Evolutionary conservation across 495 filamentous ascomycete species (phyloP).

Genomic region (Penicillium pulvis): DNA sequence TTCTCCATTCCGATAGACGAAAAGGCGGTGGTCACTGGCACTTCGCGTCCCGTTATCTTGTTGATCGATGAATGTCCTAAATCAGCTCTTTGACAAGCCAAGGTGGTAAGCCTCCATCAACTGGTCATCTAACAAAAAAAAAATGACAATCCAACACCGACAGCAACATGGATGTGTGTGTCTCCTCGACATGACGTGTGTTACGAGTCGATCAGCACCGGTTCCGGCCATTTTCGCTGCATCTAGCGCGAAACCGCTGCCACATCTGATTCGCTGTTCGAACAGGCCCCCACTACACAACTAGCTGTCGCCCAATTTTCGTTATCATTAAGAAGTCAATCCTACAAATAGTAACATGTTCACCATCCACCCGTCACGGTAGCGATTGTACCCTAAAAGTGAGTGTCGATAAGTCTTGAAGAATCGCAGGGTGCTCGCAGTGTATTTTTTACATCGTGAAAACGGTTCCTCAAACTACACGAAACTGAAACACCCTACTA

Average conservation of each 20-base stretch:
- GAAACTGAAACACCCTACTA: no score
- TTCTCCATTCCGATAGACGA: constrained; percentile 4
- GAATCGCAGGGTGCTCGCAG: not conserved
- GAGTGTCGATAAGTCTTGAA: not conserved
- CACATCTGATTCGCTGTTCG: constrained; percentile 5
- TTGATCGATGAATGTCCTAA: not conserved
- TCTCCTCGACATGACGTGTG: no score
- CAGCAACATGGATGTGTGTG: not conserved
- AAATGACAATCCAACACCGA: not conserved
- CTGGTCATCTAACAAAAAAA: no score
- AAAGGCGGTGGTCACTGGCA: not conserved
- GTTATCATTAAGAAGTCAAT: not conserved
- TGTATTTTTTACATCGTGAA: no score
- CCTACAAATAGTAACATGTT: constrained; percentile 1
- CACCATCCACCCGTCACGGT: no score
- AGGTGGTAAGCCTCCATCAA: no score
- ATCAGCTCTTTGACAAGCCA: no score
- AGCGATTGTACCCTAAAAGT: no score
- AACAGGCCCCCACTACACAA: constrained; percentile 2
- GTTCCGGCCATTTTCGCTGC: constrained; percentile 1
- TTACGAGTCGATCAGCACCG: not conserved
- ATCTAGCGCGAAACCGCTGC: constrained; percentile 7
- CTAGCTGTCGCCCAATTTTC: not conserved
- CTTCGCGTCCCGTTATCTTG: not conserved
- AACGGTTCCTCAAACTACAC: not conserved